A percentile compares a stretch with the other conserved stretches of the same genome.
phyloP scores from a whole-genome alignment of 768 basidiomycete genomes.

The Dendrothele bispora region DNA sequence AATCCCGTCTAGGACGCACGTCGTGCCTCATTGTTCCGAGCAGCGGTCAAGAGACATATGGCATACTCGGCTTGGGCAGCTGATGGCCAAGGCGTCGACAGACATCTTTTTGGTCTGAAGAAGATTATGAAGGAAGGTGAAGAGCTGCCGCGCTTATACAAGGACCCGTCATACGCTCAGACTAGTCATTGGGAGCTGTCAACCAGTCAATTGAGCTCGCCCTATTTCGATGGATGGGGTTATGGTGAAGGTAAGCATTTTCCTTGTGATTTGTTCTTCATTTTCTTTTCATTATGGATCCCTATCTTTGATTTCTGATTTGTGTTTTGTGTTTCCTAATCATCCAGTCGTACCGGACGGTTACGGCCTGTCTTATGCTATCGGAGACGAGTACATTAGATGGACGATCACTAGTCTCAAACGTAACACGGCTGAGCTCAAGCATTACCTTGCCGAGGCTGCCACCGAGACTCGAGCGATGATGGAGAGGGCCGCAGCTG shows the following conservation, averaged over 20 bases:
- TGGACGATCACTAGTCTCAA: conserved; percentile 88
- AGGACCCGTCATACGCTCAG: conserved; percentile 64
- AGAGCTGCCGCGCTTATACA: conserved; percentile 69
- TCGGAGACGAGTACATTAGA: conserved; percentile 79
- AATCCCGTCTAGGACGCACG: conserved; percentile 43
- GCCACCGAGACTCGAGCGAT: conserved; percentile 75
- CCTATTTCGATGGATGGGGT: conserved; percentile 92
- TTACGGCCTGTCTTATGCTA: conserved; percentile 88
- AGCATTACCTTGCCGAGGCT: conserved; percentile 76
- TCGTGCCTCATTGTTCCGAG: conserved; percentile 67
- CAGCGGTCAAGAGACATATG: conserved; percentile 79
- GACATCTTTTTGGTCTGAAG: conserved; percentile 93
- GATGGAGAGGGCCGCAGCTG: conserved; percentile 65
- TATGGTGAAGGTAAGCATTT: conserved; percentile 81
- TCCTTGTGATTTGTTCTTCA: conserved; percentile 1
- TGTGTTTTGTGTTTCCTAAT: not conserved
- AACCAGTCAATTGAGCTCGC: conserved; percentile 82
- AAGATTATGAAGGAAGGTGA: conserved; percentile 77
- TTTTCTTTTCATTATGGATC: conserved; percentile 2
- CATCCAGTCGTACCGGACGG: conserved; percentile 87
- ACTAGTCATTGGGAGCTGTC: conserved; percentile 92
- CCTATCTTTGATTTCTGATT: conserved; percentile 4
- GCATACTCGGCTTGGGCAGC: conserved; percentile 90
- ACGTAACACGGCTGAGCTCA: conserved; percentile 50
- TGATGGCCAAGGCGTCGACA: conserved; percentile 91